Evolutionary conservation across 2,329 filamentous ascomycete species (phyloP).

Genomic region (Nakataea oryzae): DNA sequence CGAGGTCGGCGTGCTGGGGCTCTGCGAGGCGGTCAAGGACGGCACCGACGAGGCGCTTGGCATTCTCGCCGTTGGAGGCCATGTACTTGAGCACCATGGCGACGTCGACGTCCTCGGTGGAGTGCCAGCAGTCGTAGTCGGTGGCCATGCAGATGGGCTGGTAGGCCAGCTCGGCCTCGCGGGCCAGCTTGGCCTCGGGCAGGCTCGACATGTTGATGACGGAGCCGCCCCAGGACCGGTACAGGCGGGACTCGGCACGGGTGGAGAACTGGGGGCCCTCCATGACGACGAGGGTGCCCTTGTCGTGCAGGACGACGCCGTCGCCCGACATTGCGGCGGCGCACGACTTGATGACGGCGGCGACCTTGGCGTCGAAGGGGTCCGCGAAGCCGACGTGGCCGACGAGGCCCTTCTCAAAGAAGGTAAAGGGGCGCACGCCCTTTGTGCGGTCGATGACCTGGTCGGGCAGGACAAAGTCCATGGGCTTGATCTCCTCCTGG

Average conservation of each 20-base stretch:
- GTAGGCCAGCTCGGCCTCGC: conserved; percentile 92
- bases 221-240: conserved; percentile 84
- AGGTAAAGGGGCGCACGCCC: conserved; percentile 87
- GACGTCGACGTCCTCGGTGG: conserved; percentile 74
- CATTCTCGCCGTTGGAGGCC: conserved; percentile 85
- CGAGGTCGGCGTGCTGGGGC: conserved; percentile 63
- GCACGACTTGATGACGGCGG: conserved; percentile 66
- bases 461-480: conserved; percentile 94
- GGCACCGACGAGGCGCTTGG: conserved; percentile 71
- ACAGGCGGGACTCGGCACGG: conserved; percentile 89
- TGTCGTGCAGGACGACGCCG: conserved; percentile 73
- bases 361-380: conserved; percentile 76
- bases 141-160: conserved; percentile 99
- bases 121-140: conserved; percentile 98
- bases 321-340: conserved; percentile 70
- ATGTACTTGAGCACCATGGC: conserved; percentile 97
- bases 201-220: conserved; percentile 98
- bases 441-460: conserved; percentile 97
- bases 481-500: conserved; percentile 84
- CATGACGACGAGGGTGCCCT: conserved; percentile 86
- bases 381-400: conserved; percentile 93
- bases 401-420: conserved; percentile 87
- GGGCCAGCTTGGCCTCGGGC: conserved; percentile 90
- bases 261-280: conserved; percentile 99
- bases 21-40: conserved; percentile 79